Conservation (phyloP, 108 stramenopile species). For the Cylindrotheca closterium region DNA sequence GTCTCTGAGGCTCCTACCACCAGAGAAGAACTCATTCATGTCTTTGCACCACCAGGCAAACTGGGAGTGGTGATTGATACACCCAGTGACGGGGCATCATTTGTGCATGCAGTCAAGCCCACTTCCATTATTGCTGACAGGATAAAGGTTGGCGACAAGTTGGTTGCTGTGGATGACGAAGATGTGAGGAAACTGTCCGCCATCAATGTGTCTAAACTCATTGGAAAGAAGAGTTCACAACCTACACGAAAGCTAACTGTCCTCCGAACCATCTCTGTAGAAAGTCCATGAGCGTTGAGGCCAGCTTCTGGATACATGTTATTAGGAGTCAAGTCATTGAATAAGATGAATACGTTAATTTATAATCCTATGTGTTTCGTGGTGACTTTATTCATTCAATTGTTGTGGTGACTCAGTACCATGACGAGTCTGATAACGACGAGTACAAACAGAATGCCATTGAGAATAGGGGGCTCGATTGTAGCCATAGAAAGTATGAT, state of each 20-base stretch:
- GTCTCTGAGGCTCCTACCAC: slow-evolving; percentile 74
- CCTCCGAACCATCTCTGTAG: slow-evolving; percentile 43
- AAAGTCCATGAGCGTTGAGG: too few relatives aligned
- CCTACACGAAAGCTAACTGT: slow-evolving; percentile 79
- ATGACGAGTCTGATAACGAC: too few relatives aligned
- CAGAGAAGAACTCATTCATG: slow-evolving; percentile 68
- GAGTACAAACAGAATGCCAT: too few relatives aligned
- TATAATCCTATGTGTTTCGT: too few relatives aligned
- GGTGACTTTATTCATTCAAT: too few relatives aligned
- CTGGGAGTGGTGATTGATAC: slow-evolving; percentile 91
- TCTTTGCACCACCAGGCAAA: slow-evolving; percentile 86
- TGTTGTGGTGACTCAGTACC: too few relatives aligned
- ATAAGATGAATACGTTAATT: too few relatives aligned
- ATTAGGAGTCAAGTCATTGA: too few relatives aligned
- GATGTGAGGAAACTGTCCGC: slow-evolving; percentile 87
- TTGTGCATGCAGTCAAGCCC: slow-evolving; percentile 87
- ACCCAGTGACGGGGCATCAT: slow-evolving; percentile 80
- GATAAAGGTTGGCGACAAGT: slow-evolving; percentile 83
- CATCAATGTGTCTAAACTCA: slow-evolving; percentile 85
- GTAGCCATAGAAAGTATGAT: too few relatives aligned
- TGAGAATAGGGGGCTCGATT: too few relatives aligned
- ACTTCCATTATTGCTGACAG: slow-evolving; percentile 73
- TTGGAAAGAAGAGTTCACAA: slow-evolving; percentile 77
- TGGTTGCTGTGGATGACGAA: slow-evolving; percentile 87
- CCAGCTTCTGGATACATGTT: too few relatives aligned